Evolutionary conservation across 148 eudicot genomes (phyloP).

Genomic region (Drosera capensis): DNA sequence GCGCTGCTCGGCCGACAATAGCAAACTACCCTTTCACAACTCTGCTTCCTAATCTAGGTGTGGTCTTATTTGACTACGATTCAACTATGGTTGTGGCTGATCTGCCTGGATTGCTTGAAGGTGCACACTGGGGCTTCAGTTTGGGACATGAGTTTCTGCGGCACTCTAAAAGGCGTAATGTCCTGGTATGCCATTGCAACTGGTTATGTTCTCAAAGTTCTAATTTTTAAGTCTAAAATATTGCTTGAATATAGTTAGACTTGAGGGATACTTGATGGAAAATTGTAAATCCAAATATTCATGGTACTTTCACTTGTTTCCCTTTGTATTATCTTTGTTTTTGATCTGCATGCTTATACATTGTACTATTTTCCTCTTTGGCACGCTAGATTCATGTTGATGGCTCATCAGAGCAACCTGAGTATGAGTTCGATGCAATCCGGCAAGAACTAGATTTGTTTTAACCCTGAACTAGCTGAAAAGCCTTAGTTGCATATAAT

Average conservation of each 20-base stretch:
- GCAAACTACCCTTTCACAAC: slow-evolving; percentile 96
- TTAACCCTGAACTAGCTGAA: slow-evolving; percentile 77
- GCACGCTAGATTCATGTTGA: slow-evolving; percentile 79
- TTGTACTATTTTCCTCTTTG: slow-evolving; percentile 5
- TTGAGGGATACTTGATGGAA: too few species aligned
- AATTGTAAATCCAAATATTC: too few species aligned
- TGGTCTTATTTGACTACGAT: slow-evolving; percentile 68
- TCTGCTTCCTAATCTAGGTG: slow-evolving; percentile 91
- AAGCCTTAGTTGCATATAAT: slow-evolving; percentile 85
- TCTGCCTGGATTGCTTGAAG: slow-evolving; percentile 89
- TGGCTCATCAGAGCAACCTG: slow-evolving; percentile 91
- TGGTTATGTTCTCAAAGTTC: not conserved
- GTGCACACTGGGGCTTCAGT: slow-evolving; percentile 83
- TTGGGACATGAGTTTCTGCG: slow-evolving; percentile 90
- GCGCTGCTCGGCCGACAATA: slow-evolving; percentile 83
- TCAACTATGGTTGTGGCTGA: slow-evolving; percentile 81
- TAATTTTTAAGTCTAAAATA: slow-evolving; percentile 1
- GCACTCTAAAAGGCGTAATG: slow-evolving; percentile 82
- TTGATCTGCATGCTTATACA: too few species aligned
- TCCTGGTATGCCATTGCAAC: slow-evolving; percentile 46
- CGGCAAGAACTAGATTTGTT: slow-evolving; percentile 91
- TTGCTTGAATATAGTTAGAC: too few species aligned
- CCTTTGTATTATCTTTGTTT: too few species aligned
- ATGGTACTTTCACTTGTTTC: too few species aligned
- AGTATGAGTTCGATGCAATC: slow-evolving; percentile 84